These are phyloP conservation scores for Hymenoscyphus occultus DNA, from an alignment of 2,329 filamentous ascomycete species.

Conservation along the genomic window DNA sequence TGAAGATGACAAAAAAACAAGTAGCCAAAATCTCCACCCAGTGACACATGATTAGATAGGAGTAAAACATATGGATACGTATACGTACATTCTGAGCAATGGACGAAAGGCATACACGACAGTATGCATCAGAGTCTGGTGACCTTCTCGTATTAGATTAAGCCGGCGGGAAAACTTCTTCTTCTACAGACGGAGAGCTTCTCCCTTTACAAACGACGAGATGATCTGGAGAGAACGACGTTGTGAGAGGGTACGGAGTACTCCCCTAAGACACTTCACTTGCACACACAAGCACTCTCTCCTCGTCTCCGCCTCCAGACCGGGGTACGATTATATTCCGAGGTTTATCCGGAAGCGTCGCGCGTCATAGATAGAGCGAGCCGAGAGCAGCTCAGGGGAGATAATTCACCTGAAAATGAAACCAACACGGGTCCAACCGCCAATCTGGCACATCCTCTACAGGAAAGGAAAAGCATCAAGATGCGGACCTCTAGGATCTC, in stretches of 20 bases:
- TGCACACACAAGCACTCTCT: no score
- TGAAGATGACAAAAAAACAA: not conserved
- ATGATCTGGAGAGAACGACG: not conserved
- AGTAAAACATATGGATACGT: not conserved
- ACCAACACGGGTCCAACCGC: not conserved
- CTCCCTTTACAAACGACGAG: not conserved
- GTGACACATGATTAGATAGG: not conserved
- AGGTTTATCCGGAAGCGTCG: not conserved
- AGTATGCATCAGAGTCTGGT: conserved; percentile 3
- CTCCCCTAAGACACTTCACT: no score
- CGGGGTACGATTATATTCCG: not conserved
- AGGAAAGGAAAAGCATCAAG: not conserved
- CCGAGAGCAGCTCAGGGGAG: not conserved
- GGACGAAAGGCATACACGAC: conserved; percentile 1
- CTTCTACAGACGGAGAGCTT: not conserved
- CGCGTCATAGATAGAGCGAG: not conserved
- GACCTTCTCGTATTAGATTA: conserved; percentile 1
- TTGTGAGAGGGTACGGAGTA: not conserved
- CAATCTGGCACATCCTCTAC: not conserved
- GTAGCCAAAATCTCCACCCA: not conserved
- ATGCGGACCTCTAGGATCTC: conserved; percentile 53
- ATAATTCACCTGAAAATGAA: conserved; percentile 1
- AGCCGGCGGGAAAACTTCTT: not conserved
- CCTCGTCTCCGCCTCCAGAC: no score
- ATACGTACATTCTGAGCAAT: conserved; percentile 9